phyloP scores from a whole-genome alignment of 2,329 filamentous ascomycete genomes.

The Xylaria sp. region DNA sequence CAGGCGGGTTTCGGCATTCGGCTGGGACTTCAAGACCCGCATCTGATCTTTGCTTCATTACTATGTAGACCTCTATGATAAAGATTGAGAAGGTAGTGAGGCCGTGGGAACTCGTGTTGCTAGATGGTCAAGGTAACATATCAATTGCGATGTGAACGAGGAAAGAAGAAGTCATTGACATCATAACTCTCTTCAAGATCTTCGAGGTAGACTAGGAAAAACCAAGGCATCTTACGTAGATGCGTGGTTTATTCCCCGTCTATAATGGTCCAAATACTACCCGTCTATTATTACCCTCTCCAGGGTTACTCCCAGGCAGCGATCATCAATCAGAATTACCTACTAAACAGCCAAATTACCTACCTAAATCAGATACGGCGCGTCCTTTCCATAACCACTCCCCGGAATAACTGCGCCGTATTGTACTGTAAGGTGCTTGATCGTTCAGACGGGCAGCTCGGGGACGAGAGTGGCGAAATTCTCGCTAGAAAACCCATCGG shows the following conservation, averaged over 20 bases:
- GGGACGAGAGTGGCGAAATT: not conserved
- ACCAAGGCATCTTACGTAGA: conserved; percentile 13
- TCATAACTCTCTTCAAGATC: not conserved
- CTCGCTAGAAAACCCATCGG: not conserved
- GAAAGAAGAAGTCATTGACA: not conserved
- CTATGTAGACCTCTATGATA: no score
- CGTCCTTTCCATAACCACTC: not conserved
- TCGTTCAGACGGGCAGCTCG: not conserved
- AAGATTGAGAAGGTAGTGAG: no score
- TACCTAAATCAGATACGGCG: conserved; percentile 6
- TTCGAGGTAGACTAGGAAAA: not conserved
- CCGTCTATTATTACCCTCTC: not conserved
- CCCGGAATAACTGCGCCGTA: not conserved
- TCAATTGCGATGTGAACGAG: not conserved
- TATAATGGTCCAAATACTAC: conserved; percentile 9
- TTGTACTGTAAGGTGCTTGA: not conserved
- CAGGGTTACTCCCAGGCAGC: conserved; percentile 7
- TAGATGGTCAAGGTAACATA: not conserved
- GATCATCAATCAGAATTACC: not conserved
- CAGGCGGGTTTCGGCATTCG: not conserved
- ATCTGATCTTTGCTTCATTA: not conserved
- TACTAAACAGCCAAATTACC: not conserved
- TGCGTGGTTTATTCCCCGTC: conserved; percentile 19
- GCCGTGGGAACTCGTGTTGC: not conserved
- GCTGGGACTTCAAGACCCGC: no score